Conservation (phyloP, 257 asterid species). For the Scutellaria baicalensis region DNA sequence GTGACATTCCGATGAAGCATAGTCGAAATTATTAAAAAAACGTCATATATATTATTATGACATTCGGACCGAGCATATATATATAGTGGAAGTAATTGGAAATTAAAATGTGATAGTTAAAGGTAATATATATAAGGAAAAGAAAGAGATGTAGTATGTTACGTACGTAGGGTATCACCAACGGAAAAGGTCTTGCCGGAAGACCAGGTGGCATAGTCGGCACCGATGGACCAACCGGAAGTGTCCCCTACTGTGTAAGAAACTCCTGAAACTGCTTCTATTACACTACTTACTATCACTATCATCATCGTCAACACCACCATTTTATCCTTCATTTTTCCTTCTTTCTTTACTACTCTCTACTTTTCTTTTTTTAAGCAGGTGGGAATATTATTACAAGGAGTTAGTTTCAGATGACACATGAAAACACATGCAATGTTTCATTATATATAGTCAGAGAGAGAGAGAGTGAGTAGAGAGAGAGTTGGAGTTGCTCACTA, state of each 20-base stretch:
- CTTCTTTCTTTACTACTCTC: too few species aligned
- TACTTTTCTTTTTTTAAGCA: background rate
- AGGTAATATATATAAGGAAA: too few species aligned
- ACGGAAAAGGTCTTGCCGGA: constrained; percentile 43
- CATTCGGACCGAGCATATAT: too few species aligned
- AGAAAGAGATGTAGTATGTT: too few species aligned
- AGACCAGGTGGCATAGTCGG: constrained; percentile 63
- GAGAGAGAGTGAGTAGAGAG: constrained; percentile 2
- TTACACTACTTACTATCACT: constrained; percentile 20
- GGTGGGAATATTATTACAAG: background rate
- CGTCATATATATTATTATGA: too few species aligned
- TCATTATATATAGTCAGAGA: constrained; percentile 12
- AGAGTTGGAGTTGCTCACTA: constrained; percentile 45
- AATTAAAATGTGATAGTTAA: too few species aligned
- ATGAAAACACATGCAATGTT: constrained; percentile 12
- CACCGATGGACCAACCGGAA: constrained; percentile 63
- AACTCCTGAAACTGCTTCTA: constrained; percentile 28
- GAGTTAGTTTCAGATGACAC: constrained; percentile 7
- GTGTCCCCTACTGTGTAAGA: constrained; percentile 65
- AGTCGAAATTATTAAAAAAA: too few species aligned
- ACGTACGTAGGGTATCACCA: constrained; percentile 69
- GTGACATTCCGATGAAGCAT: too few species aligned
- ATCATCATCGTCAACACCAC: background rate
- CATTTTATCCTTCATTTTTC: constrained; percentile 29
- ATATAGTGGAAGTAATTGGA: too few species aligned